Conservation (phyloP, 1,139 yeast genomes). For the Candida sp. region DNA sequence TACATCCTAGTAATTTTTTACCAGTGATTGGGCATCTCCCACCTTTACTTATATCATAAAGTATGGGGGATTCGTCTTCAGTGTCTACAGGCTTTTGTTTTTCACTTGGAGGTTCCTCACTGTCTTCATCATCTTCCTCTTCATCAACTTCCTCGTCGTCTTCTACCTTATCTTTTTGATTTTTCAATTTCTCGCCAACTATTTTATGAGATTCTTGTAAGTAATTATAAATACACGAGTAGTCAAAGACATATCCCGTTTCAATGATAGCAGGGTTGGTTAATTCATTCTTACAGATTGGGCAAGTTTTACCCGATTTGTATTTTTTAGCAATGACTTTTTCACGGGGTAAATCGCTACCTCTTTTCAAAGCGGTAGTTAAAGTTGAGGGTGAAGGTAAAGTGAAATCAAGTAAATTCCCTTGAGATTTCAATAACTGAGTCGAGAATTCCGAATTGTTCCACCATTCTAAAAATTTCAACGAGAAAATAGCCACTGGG, state of each 20-base stretch:
- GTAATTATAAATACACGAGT: slow-evolving; percentile 75
- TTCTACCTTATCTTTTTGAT: slow-evolving; percentile 8
- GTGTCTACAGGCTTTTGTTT: not conserved
- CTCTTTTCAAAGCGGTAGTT: slow-evolving; percentile 11
- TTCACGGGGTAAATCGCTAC: slow-evolving; percentile 5
- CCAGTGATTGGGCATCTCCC: slow-evolving; percentile 91
- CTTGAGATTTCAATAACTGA: slow-evolving; percentile 52
- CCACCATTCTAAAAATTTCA: slow-evolving; percentile 97
- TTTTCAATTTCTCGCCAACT: slow-evolving; percentile 18
- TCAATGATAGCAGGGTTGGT: slow-evolving; percentile 85
- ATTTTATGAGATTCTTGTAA: slow-evolving; percentile 47
- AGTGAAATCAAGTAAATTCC: slow-evolving; percentile 45
- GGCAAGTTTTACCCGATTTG: slow-evolving; percentile 50
- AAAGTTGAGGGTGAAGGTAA: slow-evolving; percentile 53
- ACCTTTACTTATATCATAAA: slow-evolving; percentile 38
- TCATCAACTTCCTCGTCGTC: slow-evolving; percentile 15
- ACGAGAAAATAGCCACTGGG: slow-evolving; percentile 80
- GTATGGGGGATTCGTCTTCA: slow-evolving; percentile 3
- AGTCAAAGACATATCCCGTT: slow-evolving; percentile 89
- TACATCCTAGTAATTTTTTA: slow-evolving; percentile 66
- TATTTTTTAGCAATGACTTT: slow-evolving; percentile 11
- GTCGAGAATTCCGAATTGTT: slow-evolving; percentile 72
- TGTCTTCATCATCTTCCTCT: slow-evolving; percentile 15
- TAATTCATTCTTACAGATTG: slow-evolving; percentile 65
- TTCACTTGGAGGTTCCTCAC: slow-evolving; percentile 3